Conservation (phyloP, 1,284 basidiomycete genomes). For the Ceratobasidium sp. region DNA sequence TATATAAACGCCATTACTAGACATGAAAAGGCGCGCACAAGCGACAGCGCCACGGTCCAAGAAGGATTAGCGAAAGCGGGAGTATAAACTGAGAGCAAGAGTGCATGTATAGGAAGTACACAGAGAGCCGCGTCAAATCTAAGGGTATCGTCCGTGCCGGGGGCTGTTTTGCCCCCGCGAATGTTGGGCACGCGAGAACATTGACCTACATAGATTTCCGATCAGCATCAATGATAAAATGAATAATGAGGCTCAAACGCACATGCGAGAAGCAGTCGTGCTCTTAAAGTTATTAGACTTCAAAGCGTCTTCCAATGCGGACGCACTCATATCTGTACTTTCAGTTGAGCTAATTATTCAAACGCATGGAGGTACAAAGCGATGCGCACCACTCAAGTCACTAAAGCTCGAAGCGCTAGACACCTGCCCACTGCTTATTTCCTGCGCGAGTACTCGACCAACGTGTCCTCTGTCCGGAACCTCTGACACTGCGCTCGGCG, state of each 20-base stretch:
- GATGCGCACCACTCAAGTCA: slow-evolving; percentile 72
- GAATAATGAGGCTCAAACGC: neutral
- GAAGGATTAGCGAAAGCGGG: neutral
- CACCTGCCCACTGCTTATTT: slow-evolving; percentile 67
- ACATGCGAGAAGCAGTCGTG: slow-evolving; percentile 23
- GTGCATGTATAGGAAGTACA: neutral
- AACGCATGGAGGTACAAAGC: slow-evolving; percentile 16
- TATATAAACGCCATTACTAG: neutral
- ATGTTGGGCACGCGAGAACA: slow-evolving; percentile 54
- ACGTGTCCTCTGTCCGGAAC: slow-evolving; percentile 44
- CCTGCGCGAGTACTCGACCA: slow-evolving; percentile 50
- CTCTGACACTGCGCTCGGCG: slow-evolving; percentile 52
- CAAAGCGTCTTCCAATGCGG: slow-evolving; percentile 75
- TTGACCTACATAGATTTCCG: slow-evolving; percentile 50
- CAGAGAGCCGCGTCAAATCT: neutral
- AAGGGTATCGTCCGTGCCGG: slow-evolving; percentile 16
- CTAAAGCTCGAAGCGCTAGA: slow-evolving; percentile 81
- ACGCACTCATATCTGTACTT: slow-evolving; percentile 67
- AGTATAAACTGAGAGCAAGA: neutral
- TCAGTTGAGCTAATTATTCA: slow-evolving; percentile 51
- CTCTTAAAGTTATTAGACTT: slow-evolving; percentile 59
- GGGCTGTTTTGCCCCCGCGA: slow-evolving; percentile 45
- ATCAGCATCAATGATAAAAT: neutral
- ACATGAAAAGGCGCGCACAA: neutral
- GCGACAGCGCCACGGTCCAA: neutral